Base-by-base conservation (phyloP, 805 yeast genomes). In the Danielozyma ontarioensis region DNA sequence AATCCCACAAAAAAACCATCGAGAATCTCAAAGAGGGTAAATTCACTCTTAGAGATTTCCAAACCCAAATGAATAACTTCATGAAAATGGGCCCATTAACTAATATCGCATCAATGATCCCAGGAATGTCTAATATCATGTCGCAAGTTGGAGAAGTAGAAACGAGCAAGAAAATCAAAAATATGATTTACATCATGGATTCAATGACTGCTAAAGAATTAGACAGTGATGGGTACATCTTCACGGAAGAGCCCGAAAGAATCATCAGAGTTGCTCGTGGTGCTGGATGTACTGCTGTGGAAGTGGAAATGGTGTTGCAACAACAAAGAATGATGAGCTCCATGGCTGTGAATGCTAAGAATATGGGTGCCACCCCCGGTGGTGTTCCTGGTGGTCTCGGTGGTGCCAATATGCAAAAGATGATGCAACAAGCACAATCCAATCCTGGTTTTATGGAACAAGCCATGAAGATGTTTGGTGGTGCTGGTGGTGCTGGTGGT, bases 81-180 rank as follows among this genome's bases (percentile, higher is more conserved):
- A 70, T 90, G 76, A 93, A 93, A 59, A 86, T 93, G 95, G 98
- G 98, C 2, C 97, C 97, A 3, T 64, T 90, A 34, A 80, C 95
- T 16, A 89, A 93, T 55, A 86, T 90, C 42, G 96, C 97, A 3
- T 77, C 83, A 34, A 90, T 90, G 97, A 79, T 90, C 39, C 98
- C 98, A 0, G 86, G 96, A 51, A 76, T 88, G 63, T 77, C 89
- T 24, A 78, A 76, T 45, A 72, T 90, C 71, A 81, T 90, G 75
- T 78, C 73, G 33, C 90, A 85, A 57, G 79, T 86, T 28, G 93
- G 95, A 17, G 97, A 88, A 55, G 96, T 87, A 48, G 97, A 93
- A 50, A 81, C 96, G 0, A 76, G 86, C n/a, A 72, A 74, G 35
- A 74, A 82, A 51, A 70, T 90, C 65, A 90, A 89, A 55, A 72